Percentiles rank a stretch among this genome's conserved stretches.
phyloP scores from a whole-genome alignment of 768 basidiomycete genomes.

The Macrolepiota fuliginosa region DNA sequence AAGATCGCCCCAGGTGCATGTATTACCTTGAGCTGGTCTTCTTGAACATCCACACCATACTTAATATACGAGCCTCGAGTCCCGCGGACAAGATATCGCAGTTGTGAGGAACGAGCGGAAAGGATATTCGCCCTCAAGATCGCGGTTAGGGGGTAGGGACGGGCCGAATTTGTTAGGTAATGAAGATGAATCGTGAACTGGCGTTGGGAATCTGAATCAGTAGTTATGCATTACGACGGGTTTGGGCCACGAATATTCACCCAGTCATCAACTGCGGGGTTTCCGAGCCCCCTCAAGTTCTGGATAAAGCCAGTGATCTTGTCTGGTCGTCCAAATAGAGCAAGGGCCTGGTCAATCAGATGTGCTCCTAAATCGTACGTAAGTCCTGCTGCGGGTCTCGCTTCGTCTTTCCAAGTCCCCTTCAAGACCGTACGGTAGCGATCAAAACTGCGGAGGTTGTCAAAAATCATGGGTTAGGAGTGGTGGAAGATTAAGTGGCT shows the following conservation, averaged over 20 bases:
- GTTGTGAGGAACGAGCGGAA: slow-evolving; percentile 62
- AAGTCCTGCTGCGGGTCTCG: slow-evolving; percentile 58
- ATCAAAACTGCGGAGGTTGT: slow-evolving; percentile 51
- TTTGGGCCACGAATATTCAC: slow-evolving; percentile 33
- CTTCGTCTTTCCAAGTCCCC: slow-evolving; percentile 78
- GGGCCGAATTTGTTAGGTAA: slow-evolving; percentile 37
- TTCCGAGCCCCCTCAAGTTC: slow-evolving; percentile 67
- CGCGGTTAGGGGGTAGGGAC: slow-evolving; percentile 57
- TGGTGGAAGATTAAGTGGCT: slow-evolving; percentile 18
- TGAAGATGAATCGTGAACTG: slow-evolving; percentile 56
- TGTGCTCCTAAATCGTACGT: slow-evolving; percentile 82
- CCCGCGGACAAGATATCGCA: slow-evolving; percentile 72
- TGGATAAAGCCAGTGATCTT: slow-evolving; percentile 67
- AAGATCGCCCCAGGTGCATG: slow-evolving; percentile 43
- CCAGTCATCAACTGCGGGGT: slow-evolving; percentile 62
- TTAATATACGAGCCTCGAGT: slow-evolving; percentile 72
- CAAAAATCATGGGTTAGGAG: neutral
- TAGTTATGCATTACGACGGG: neutral
- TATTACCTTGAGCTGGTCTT: slow-evolving; percentile 67
- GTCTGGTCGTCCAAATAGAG: slow-evolving; percentile 72
- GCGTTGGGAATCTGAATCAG: neutral
- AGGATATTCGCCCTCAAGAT: slow-evolving; percentile 69
- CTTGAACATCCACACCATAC: slow-evolving; percentile 76
- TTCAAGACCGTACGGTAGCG: slow-evolving; percentile 66
- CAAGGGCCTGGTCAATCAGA: slow-evolving; percentile 74